phyloP scores from a whole-genome alignment of 257 asterid genomes.

The Scutellaria galericulata region DNA sequence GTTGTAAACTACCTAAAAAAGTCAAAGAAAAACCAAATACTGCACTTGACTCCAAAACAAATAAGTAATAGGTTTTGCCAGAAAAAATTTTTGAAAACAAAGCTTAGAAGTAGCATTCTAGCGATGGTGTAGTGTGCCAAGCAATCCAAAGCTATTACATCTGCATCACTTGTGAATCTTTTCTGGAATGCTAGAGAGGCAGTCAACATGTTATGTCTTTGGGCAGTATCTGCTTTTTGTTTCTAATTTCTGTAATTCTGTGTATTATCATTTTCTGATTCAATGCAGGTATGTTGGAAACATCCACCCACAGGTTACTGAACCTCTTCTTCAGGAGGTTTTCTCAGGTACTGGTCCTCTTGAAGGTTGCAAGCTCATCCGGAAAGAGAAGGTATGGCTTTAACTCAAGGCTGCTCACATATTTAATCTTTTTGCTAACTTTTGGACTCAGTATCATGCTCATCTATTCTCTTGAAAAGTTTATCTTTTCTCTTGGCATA shows the following conservation, averaged over 20 bases:
- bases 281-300: constrained; percentile 82
- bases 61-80: too few relatives aligned
- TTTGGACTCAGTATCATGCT: constrained; percentile 4
- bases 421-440: constrained; percentile 1
- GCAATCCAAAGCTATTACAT: too few relatives aligned
- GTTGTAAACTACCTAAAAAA: too few relatives aligned
- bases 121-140: too few relatives aligned
- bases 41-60: too few relatives aligned
- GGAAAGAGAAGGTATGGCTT: constrained; percentile 72
- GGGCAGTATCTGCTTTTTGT: background rate
- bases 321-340: constrained; percentile 88
- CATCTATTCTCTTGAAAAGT: background rate
- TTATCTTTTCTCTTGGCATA: constrained; percentile 1
- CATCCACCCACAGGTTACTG: constrained; percentile 83
- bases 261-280: constrained; percentile 15
- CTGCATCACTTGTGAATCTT: background rate
- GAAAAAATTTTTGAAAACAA: too few relatives aligned
- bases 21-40: too few relatives aligned
- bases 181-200: constrained; percentile 16
- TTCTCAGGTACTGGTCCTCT: constrained; percentile 73
- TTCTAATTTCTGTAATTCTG: constrained; percentile 8
- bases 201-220: background rate
- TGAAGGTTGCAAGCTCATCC: constrained; percentile 90
- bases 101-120: too few relatives aligned
- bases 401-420: constrained; percentile 13